phyloP scores from a whole-genome alignment of 495 filamentous ascomycete genomes.

The Neurospora hispaniola region DNA sequence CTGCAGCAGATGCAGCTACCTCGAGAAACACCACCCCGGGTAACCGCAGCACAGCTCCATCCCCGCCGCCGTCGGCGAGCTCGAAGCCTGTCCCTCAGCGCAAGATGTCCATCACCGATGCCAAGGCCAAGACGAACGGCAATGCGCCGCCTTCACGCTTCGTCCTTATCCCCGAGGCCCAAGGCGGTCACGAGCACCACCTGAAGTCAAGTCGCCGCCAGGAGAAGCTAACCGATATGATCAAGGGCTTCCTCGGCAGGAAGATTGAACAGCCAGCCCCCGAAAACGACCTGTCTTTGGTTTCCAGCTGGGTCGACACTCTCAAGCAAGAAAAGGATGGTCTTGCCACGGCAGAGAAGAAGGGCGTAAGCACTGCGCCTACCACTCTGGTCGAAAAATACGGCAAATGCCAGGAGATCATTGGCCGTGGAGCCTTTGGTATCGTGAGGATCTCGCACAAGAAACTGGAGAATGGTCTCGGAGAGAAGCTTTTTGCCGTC shows the following conservation, averaged over 20 bases:
- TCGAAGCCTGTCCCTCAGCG: constrained; percentile 16
- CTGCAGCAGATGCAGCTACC: constrained; percentile 12
- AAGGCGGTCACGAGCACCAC: constrained; percentile 70
- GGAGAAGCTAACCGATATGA: constrained; percentile 89
- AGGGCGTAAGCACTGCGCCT: constrained; percentile 63
- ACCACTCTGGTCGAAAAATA: constrained; percentile 89
- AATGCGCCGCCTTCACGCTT: constrained; percentile 31
- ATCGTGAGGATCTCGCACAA: constrained; percentile 99
- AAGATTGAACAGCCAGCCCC: constrained; percentile 54
- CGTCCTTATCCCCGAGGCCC: constrained; percentile 26
- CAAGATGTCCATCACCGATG: constrained; percentile 23
- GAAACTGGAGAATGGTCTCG: constrained; percentile 67
- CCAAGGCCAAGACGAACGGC: constrained; percentile 15
- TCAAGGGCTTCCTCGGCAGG: constrained; percentile 72
- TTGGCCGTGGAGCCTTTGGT: constrained; percentile 95
- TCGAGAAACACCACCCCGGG: constrained; percentile 6
- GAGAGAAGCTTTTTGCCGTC: constrained; percentile 90
- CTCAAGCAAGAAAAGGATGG: constrained; percentile 78
- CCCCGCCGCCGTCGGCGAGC: constrained; percentile 8
- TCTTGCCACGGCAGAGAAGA: constrained; percentile 52
- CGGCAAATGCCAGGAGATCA: constrained; percentile 95
- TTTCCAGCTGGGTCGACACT: constrained; percentile 94
- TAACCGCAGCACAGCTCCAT: constrained; percentile 2
- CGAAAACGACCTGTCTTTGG: constrained; percentile 80
- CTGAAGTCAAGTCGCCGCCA: constrained; percentile 81